These are phyloP conservation scores for Phytophthora pseudosyringae DNA, from an alignment of 352 stramenopile species.

Conservation along the genomic window DNA sequence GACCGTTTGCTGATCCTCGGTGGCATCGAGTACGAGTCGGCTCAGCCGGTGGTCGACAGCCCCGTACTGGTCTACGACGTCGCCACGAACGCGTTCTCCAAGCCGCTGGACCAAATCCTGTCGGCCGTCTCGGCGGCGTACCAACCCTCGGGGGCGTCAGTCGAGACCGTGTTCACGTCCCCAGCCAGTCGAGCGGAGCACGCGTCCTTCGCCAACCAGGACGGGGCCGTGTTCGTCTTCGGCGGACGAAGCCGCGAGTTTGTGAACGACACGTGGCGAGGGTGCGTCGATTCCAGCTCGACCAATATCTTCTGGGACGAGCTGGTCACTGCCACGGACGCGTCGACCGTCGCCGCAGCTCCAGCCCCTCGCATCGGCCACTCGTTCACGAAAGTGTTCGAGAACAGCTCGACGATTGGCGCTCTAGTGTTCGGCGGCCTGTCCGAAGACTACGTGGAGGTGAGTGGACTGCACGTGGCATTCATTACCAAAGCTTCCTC, in stretches of 20 bases:
- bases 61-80: slow-evolving; percentile 65
- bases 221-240: not conserved
- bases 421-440: slow-evolving; percentile 41
- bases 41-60: slow-evolving; percentile 63
- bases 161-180: slow-evolving; percentile 64
- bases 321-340: slow-evolving; percentile 44
- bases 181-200: slow-evolving; percentile 67
- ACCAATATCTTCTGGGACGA: slow-evolving; percentile 59
- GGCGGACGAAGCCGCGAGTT: slow-evolving; percentile 29
- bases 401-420: slow-evolving; percentile 16
- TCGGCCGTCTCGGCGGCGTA: slow-evolving; percentile 43
- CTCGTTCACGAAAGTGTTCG: slow-evolving; percentile 45
- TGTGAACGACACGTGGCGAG: slow-evolving; percentile 66
- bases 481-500: not conserved
- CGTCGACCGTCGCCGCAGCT: slow-evolving; percentile 29
- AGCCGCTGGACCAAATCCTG: slow-evolving; percentile 55
- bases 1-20: slow-evolving; percentile 59
- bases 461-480: not conserved
- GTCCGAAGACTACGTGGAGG: slow-evolving; percentile 3
- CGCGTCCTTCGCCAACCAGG: slow-evolving; percentile 41
- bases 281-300: slow-evolving; percentile 53
- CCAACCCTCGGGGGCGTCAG: slow-evolving; percentile 6
- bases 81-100: slow-evolving; percentile 44
- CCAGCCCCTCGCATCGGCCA: slow-evolving; percentile 53
- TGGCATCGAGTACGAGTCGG: slow-evolving; percentile 74